Percentiles rank a stretch among this genome's conserved stretches.
Conservation (phyloP, 495 filamentous ascomycete genomes). For the Podospora pseudoanserina region DNA sequence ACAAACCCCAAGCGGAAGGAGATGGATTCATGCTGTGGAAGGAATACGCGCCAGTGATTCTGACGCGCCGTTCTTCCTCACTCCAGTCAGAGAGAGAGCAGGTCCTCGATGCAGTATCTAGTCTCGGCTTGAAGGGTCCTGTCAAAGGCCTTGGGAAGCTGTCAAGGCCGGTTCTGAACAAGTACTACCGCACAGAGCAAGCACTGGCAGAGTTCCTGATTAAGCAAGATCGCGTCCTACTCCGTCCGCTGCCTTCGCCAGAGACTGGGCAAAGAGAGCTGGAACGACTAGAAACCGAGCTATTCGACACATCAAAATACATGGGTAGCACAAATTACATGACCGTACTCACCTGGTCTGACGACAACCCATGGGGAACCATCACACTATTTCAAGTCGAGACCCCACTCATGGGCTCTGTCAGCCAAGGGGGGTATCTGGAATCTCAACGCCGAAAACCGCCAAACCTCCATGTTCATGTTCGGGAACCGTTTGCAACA, state of each 20-base stretch:
- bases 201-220: constrained; percentile 1
- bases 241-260: neutral
- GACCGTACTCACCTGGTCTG: constrained; percentile 19
- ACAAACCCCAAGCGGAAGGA: neutral
- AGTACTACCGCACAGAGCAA: constrained; percentile 6
- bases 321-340: constrained; percentile 5
- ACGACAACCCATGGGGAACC: constrained; percentile 13
- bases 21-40: constrained; percentile 3
- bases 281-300: constrained; percentile 16
- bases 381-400: constrained; percentile 19
- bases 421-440: neutral
- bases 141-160: constrained; percentile 3
- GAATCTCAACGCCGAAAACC: neutral
- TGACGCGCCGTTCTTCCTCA: constrained; percentile 1
- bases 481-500: neutral
- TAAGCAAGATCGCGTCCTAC: constrained; percentile 10
- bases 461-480: neutral
- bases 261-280: neutral
- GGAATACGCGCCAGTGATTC: neutral
- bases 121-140: neutral
- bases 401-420: neutral
- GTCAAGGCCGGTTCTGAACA: constrained; percentile 6
- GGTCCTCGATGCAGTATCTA: constrained; percentile 2
- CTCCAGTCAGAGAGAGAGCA: neutral
- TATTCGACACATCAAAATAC: constrained; percentile 23